Base-by-base conservation (phyloP, 75 land plant species). In the Gnetum montanum region DNA sequence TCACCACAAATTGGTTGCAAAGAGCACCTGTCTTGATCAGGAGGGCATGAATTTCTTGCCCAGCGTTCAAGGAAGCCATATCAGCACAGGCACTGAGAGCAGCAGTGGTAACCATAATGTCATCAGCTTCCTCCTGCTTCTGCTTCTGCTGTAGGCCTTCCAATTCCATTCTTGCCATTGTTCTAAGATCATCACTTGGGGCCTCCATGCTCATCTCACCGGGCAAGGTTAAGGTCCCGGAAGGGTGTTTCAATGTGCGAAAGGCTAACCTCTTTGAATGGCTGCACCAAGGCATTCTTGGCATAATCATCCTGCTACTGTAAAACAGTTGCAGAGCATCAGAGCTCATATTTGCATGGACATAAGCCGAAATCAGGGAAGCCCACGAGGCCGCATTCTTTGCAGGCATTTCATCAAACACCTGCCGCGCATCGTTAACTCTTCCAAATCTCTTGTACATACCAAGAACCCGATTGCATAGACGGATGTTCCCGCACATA, bases 221-320 rank as follows among this genome's bases (percentile, higher is more conserved):
- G 63, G 46, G 52, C 63, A 61, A 4, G 87, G 78, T 59, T 86
- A 86, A 4, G 77, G 55, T 8, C 79, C 72, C 3, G 82, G 60
- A 53, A 85, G 48, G 2, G 73, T 59, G 25, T 74, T 72, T 55
- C 81, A 73, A 1, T 84, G 77, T 11, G 81, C 34, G 12, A 8
- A 2, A 62, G n/a, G n/a, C n/a, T n/a, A n/a, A n/a, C n/a, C n/a
- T n/a, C n/a, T n/a, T n/a, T n/a, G n/a, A n/a, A n/a, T n/a, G n/a
- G n/a, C n/a, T n/a, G n/a, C n/a, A n/a, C n/a, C n/a, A n/a, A n/a
- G n/a, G n/a, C n/a, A n/a, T n/a, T n/a, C n/a, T n/a, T n/a, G n/a
- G n/a, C n/a, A n/a, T n/a, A n/a, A n/a, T n/a, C n/a, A n/a, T n/a
- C 81, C 74, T 0, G 90, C 85, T 33, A 10, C 20, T 11, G 34